Percentiles rank a stretch among this genome's conserved stretches.
Conservation (phyloP, 2,329 filamentous ascomycete species). For the Dothidotthia symphoricarpi region DNA sequence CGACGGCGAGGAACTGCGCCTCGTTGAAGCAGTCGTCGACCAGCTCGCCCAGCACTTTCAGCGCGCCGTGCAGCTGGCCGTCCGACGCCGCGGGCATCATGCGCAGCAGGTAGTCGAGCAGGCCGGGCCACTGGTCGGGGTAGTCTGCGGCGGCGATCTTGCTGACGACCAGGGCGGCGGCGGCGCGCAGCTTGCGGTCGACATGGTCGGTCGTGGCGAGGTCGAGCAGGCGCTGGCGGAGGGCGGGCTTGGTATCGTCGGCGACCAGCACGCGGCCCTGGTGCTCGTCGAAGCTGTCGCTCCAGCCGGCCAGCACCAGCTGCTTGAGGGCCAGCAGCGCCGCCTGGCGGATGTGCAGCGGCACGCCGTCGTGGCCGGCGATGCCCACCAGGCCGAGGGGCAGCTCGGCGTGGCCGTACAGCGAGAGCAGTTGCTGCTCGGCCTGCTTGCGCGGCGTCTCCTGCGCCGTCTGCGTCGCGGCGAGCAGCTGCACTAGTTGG, state of each 20-base stretch:
- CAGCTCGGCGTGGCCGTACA: conserved; percentile 68
- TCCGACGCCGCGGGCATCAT: conserved; percentile 75
- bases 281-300: conserved; percentile 69
- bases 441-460: conserved; percentile 79
- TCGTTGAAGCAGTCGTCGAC: conserved; percentile 93
- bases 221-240: conserved; percentile 73
- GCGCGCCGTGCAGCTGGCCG: conserved; percentile 79
- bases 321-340: conserved; percentile 76
- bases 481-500: conserved; percentile 82
- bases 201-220: conserved; percentile 70
- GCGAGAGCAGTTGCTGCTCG: conserved; percentile 74
- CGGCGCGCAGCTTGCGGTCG: conserved; percentile 82
- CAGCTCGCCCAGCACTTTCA: conserved; percentile 83
- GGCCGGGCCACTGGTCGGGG: conserved; percentile 88
- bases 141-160: conserved; percentile 94
- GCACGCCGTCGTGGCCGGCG: conserved; percentile 71
- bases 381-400: conserved; percentile 78
- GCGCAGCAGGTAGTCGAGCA: conserved; percentile 76
- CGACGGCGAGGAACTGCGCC: conserved; percentile 90
- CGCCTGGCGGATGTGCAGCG: conserved; percentile 75
- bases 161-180: conserved; percentile 85
- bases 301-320: conserved; percentile 86
- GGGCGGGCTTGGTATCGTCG: conserved; percentile 69
- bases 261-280: conserved; percentile 65
- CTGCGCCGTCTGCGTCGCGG: conserved; percentile 76